Evolutionary conservation across 805 yeast genomes (phyloP), one percentile per base, ranked within the genome.

Genomic region (Ogataea siamensis): DNA sequence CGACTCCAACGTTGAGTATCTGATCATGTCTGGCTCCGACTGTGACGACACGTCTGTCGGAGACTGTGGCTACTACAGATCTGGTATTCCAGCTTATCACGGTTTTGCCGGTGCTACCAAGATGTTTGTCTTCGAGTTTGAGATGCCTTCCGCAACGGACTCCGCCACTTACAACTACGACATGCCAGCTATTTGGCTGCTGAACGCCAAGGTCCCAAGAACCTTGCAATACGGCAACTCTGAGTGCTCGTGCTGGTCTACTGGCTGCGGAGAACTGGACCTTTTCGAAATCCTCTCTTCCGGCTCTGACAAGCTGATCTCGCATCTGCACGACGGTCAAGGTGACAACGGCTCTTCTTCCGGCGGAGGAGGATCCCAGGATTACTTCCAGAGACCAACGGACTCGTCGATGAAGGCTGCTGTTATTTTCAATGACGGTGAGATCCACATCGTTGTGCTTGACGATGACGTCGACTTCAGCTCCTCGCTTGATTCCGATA

Each of bases 221-320:
- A 89, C 97, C 51, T 68, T 81, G 57, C 98, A 93, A 70, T 93
- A 93, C 68, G 97, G 97, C 63, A 70, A 70, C 44, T 62, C 80
- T 17, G 61, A 75, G 14, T 93, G 98, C 73, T 87, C 97, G 24
- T 93, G 99, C 76, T 93, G 99, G 99, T 55, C 76, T 37, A 74
- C 95, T 39, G 98, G 98, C 46, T 93, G 99, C 70, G 99, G 99
- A 71, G 99, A 93, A 73, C 73, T 93, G 56, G 99, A 93, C 68
- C 72, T 88, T 56, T 93, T 91, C 57, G 99, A 93, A 76, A 74
- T 91, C 52, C 75, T 93, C 53, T 68, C 79, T 46, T 51, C 83
- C 23, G 96, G 96, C 51, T 78, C 86, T 46, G 68, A 71, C 60
- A 79, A 81, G 62, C 70, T 89, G 63, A 80, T 84, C 54, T 70